phyloP scores from a whole-genome alignment of 257 asterid genomes.

The Penstemon newberryi region DNA sequence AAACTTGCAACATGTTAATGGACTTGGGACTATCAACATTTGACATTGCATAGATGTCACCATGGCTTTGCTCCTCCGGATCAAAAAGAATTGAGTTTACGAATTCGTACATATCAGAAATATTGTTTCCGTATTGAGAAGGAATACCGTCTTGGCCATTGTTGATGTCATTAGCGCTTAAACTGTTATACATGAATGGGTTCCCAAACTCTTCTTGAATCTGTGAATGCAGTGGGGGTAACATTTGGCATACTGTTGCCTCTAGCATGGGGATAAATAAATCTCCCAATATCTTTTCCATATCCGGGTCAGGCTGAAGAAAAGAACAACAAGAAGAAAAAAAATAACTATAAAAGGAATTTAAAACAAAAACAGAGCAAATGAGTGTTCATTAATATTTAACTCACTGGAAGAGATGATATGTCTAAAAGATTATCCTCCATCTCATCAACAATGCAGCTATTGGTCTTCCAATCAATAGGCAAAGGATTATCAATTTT shows the following conservation, averaged over 20 bases:
- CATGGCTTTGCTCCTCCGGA: constrained; percentile 50
- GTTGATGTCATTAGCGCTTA: constrained; percentile 31
- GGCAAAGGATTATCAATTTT: constrained; percentile 12
- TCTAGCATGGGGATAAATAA: constrained; percentile 38
- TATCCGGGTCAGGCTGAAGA: constrained; percentile 66
- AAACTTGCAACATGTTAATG: constrained; percentile 15
- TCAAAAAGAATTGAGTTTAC: constrained; percentile 52
- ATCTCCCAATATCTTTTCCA: constrained; percentile 49
- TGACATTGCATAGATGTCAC: constrained; percentile 19
- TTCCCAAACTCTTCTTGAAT: constrained; percentile 68
- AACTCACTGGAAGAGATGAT: constrained; percentile 22
- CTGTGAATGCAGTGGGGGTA: constrained; percentile 72
- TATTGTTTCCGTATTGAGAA: constrained; percentile 58
- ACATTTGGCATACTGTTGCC: constrained; percentile 50
- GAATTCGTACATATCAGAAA: constrained; percentile 49
- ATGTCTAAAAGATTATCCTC: constrained; percentile 36
- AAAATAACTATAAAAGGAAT: constrained; percentile 5
- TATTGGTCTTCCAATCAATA: constrained; percentile 23
- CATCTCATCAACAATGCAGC: constrained; percentile 30
- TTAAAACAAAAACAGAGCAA: too few relatives aligned
- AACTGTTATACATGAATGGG: constrained; percentile 33
- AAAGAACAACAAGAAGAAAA: constrained; percentile 13
- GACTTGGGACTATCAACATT: constrained; percentile 21
- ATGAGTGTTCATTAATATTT: background rate
- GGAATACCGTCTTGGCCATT: constrained; percentile 32